These are phyloP conservation scores for Monilinia laxa DNA, from an alignment of 2,329 filamentous ascomycete genomes.

Conservation along the genomic window DNA sequence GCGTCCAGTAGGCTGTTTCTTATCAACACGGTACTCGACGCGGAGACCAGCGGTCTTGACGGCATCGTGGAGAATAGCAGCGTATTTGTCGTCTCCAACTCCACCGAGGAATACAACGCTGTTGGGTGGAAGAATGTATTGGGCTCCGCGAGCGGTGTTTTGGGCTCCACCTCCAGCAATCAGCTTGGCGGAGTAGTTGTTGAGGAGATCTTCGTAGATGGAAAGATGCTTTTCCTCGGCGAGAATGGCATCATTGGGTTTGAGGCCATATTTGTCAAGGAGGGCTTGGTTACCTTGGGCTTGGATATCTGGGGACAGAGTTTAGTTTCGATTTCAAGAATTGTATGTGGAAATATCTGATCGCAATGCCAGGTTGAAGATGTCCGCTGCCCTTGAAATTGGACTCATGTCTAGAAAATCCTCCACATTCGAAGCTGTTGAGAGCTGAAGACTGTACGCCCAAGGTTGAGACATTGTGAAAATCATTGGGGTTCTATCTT, in stretches of 20 bases:
- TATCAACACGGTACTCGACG: slow-evolving; percentile 92
- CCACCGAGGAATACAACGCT: slow-evolving; percentile 92
- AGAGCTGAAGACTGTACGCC: not conserved
- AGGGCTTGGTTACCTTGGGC: slow-evolving; percentile 78
- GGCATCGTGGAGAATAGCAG: slow-evolving; percentile 81
- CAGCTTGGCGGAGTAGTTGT: slow-evolving; percentile 88
- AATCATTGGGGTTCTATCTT: not conserved
- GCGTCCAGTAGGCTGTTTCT: slow-evolving; percentile 79
- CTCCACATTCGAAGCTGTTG: not conserved
- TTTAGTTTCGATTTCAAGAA: slow-evolving; percentile 16
- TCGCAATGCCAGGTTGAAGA: not conserved
- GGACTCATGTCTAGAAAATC: not conserved
- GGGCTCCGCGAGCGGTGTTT: slow-evolving; percentile 93
- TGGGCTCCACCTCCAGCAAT: slow-evolving; percentile 96
- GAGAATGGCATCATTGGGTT: slow-evolving; percentile 96
- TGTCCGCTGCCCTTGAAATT: not conserved
- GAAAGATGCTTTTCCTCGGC: slow-evolving; percentile 86
- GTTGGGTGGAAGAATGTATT: slow-evolving; percentile 90
- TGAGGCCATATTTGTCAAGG: slow-evolving; percentile 88
- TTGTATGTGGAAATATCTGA: not conserved
- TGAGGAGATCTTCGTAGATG: slow-evolving; percentile 90
- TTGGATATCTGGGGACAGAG: slow-evolving; percentile 73
- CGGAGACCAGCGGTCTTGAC: slow-evolving; percentile 85
- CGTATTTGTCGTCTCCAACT: slow-evolving; percentile 94
- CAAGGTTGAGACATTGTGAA: not conserved